phyloP scores from a whole-genome alignment of 768 basidiomycete genomes.

The Infundibulicybe gibba region DNA sequence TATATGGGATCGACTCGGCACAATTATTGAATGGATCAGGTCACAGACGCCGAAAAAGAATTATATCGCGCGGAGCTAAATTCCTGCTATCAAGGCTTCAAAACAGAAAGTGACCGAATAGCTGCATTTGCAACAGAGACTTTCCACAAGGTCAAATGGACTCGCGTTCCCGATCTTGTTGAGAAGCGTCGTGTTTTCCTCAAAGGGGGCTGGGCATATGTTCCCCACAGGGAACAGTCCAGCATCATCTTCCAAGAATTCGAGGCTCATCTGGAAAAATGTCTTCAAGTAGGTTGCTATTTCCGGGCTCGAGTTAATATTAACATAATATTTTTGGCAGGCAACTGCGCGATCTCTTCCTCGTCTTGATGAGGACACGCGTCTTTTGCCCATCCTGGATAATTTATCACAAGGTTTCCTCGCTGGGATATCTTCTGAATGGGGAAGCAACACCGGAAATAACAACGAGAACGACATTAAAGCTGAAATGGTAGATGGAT shows the following conservation, averaged over 20 bases:
- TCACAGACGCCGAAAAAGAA: slow-evolving; percentile 53
- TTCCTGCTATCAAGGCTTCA: slow-evolving; percentile 38
- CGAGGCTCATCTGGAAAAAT: slow-evolving; percentile 62
- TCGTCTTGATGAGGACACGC: slow-evolving; percentile 90
- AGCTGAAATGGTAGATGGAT: slow-evolving; percentile 91
- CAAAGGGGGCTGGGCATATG: slow-evolving; percentile 83
- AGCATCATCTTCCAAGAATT: slow-evolving; percentile 90
- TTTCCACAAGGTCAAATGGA: slow-evolving; percentile 95
- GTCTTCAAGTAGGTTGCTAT: slow-evolving; percentile 60
- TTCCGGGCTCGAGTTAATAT: background rate
- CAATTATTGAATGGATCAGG: slow-evolving; percentile 24
- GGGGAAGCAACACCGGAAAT: slow-evolving; percentile 54
- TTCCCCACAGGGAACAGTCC: slow-evolving; percentile 70
- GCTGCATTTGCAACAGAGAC: slow-evolving; percentile 44
- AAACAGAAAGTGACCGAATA: slow-evolving; percentile 25
- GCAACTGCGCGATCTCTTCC: slow-evolving; percentile 83
- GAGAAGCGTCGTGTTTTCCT: slow-evolving; percentile 78
- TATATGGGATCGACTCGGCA: background rate
- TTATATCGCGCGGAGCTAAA: slow-evolving; percentile 43
- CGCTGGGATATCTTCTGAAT: slow-evolving; percentile 85
- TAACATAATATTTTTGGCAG: slow-evolving; percentile 35
- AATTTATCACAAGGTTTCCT: slow-evolving; percentile 94
- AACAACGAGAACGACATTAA: slow-evolving; percentile 64
- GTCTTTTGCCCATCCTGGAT: slow-evolving; percentile 82
- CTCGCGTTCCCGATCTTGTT: slow-evolving; percentile 89